Percentiles rank a stretch among this genome's conserved stretches.
These are phyloP conservation scores for Pseudogymnoascus sp. DNA, from an alignment of 2,329 filamentous ascomycete species.

Conservation along the genomic window DNA sequence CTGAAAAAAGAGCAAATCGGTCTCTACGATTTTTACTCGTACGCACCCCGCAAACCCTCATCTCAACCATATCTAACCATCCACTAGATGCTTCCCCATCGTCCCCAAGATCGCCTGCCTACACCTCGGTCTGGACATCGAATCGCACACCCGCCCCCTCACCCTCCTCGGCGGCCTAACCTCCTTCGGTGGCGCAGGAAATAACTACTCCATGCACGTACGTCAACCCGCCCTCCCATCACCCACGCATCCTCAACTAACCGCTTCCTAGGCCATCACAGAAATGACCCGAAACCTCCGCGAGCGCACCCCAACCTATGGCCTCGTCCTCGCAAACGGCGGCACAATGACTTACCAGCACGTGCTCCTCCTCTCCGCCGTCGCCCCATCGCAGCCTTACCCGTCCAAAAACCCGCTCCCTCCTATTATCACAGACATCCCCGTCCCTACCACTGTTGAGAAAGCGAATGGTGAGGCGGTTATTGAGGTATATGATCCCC, in stretches of 20 bases:
- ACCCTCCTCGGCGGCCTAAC: slow-evolving; percentile 59
- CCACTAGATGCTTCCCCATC: slow-evolving; percentile 57
- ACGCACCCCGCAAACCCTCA: slow-evolving; percentile 12
- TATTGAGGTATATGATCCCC: slow-evolving; percentile 41
- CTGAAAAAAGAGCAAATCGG: slow-evolving; percentile 47
- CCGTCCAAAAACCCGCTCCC: slow-evolving; percentile 40
- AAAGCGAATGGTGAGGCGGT: slow-evolving; percentile 42
- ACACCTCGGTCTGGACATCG: slow-evolving; percentile 48
- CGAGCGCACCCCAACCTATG: slow-evolving; percentile 33
- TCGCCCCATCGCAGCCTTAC: slow-evolving; percentile 38
- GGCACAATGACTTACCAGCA: slow-evolving; percentile 60
- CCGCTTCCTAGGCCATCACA: slow-evolving; percentile 36
- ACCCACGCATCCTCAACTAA: background rate
- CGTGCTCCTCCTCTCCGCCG: slow-evolving; percentile 48
- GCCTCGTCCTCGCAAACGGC: slow-evolving; percentile 57
- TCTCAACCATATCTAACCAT: background rate
- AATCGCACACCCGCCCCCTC: slow-evolving; percentile 41
- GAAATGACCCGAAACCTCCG: slow-evolving; percentile 49
- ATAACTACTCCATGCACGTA: slow-evolving; percentile 65
- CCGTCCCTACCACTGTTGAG: slow-evolving; percentile 34
- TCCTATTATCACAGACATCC: slow-evolving; percentile 33
- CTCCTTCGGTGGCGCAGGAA: slow-evolving; percentile 62
- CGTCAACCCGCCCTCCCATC: slow-evolving; percentile 16
- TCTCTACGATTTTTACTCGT: slow-evolving; percentile 57
- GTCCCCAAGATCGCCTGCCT: slow-evolving; percentile 58